phyloP scores from a whole-genome alignment of 805 yeast genomes.

The Cyberlindnera misumaiensis region DNA sequence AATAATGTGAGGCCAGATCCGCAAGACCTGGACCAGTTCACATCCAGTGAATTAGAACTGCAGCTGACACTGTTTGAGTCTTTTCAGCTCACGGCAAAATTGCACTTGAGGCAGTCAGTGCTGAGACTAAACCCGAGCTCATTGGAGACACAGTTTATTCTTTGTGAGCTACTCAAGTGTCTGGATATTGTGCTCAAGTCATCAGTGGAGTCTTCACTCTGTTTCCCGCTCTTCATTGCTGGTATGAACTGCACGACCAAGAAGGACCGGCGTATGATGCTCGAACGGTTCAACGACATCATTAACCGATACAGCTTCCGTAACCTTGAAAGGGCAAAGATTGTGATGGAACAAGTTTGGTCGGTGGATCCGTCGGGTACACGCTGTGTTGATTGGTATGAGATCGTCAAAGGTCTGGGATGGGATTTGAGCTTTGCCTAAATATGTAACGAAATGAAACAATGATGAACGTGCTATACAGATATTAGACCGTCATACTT shows the following conservation, averaged over 20 bases:
- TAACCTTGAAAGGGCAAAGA: constrained; percentile 42
- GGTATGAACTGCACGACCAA: constrained; percentile 58
- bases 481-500: neutral
- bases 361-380: constrained; percentile 43
- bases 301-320: constrained; percentile 62
- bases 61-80: constrained; percentile 68
- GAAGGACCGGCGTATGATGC: constrained; percentile 48
- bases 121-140: constrained; percentile 52
- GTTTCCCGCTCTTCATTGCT: constrained; percentile 73
- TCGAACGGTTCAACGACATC: constrained; percentile 44
- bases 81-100: constrained; percentile 60
- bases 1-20: constrained; percentile 47
- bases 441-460: neutral
- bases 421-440: constrained; percentile 77
- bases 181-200: constrained; percentile 59
- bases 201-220: constrained; percentile 61
- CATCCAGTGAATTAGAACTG: constrained; percentile 46
- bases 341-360: constrained; percentile 36
- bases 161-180: constrained; percentile 46
- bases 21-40: constrained; percentile 33
- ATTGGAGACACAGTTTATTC: constrained; percentile 54
- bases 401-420: constrained; percentile 53
- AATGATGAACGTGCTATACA: neutral
- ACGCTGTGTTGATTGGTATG: constrained; percentile 66
- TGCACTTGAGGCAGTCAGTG: constrained; percentile 63